A percentile compares a stretch with the other conserved stretches of the same genome.
These are phyloP conservation scores for Cutaneotrichosporon daszewskae DNA, from an alignment of 1,284 basidiomycete species.

Conservation along the genomic window DNA sequence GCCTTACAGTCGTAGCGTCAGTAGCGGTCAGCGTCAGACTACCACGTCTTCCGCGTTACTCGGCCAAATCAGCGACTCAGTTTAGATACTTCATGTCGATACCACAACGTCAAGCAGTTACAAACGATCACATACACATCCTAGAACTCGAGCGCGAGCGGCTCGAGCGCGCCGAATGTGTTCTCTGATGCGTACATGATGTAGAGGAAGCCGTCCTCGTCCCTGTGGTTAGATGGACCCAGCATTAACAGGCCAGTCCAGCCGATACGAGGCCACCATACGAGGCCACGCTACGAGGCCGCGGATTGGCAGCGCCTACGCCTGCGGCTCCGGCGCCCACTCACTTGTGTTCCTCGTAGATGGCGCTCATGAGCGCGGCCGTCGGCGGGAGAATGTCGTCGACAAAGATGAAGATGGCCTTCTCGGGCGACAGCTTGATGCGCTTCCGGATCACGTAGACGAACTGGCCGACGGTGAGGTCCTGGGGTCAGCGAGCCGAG, in stretches of 20 bases:
- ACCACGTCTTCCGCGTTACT: no score
- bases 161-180: constrained; percentile 62
- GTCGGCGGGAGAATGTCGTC: constrained; percentile 98
- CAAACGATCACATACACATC: no score
- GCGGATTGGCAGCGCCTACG: no score
- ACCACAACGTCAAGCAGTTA: no score
- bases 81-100: no score
- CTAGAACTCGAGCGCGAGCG: constrained; percentile 6
- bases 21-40: no score
- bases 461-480: constrained; percentile 97
- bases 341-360: constrained; percentile 99
- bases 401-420: constrained; percentile 99
- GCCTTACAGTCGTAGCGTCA: no score
- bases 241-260: no score
- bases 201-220: constrained; percentile 66
- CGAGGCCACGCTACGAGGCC: no score
- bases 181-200: constrained; percentile 97
- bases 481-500: constrained; percentile 58
- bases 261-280: no score
- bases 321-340: constrained; percentile 39
- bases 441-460: constrained; percentile 99
- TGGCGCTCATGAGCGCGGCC: constrained; percentile 95
- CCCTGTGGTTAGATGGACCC: constrained; percentile 17
- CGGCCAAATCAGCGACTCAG: no score
- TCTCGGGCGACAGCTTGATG: constrained; percentile 99